A percentile compares a stretch with the other conserved stretches of the same genome.
phyloP scores from a whole-genome alignment of 805 yeast genomes.

The Candida corydali region DNA sequence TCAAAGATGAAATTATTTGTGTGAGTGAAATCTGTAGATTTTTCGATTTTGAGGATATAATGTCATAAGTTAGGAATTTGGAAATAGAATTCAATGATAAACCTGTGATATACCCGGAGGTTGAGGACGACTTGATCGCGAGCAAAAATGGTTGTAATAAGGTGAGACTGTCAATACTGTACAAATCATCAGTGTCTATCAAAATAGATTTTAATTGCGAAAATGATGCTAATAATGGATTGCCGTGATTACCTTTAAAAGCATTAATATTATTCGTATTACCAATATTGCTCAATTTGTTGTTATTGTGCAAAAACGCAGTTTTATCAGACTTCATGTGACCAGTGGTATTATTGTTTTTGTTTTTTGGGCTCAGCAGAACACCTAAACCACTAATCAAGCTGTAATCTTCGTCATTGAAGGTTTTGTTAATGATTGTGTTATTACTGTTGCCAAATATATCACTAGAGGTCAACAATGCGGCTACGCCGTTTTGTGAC shows the following conservation, averaged over 20 bases:
- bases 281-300: constrained; percentile 1
- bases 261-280: background rate
- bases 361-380: constrained; percentile 12
- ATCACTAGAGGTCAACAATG: constrained; percentile 67
- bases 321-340: constrained; percentile 8
- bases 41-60: constrained; percentile 53
- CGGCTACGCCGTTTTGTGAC: constrained; percentile 78
- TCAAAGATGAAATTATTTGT: constrained; percentile 68
- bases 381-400: constrained; percentile 21
- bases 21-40: constrained; percentile 56
- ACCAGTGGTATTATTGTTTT: background rate
- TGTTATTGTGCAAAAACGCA: too few relatives aligned
- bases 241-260: constrained; percentile 15
- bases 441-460: constrained; percentile 39
- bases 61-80: constrained; percentile 66
- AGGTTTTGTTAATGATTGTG: background rate
- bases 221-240: constrained; percentile 74
- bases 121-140: constrained; percentile 76
- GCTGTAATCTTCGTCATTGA: constrained; percentile 25
- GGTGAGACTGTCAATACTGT: constrained; percentile 64
- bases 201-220: constrained; percentile 73
- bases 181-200: constrained; percentile 47
- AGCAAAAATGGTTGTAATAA: constrained; percentile 83
- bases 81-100: constrained; percentile 73
- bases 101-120: constrained; percentile 82